A percentile compares a stretch with the other conserved stretches of the same genome.
phyloP scores from a whole-genome alignment of 1,284 basidiomycete species.

The Malassezia caprae region DNA sequence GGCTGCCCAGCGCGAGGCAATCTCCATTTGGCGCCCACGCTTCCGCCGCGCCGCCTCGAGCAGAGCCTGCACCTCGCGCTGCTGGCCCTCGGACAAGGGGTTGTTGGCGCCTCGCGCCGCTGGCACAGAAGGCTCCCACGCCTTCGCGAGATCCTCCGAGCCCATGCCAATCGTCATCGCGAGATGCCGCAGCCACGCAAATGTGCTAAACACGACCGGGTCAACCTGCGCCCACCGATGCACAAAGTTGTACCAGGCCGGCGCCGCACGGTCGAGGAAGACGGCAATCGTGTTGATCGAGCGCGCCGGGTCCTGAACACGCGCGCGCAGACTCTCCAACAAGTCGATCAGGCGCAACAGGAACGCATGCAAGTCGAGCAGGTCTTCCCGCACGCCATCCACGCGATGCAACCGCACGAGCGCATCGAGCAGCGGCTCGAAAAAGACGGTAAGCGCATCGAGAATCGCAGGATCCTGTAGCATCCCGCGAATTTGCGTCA shows the following conservation, averaged over 20 bases:
- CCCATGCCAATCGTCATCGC: conserved; percentile 35
- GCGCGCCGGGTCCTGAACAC: conserved; percentile 36
- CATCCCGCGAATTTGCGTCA: conserved; percentile 39
- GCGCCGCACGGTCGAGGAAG: conserved; percentile 36
- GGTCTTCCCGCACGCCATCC: conserved; percentile 25
- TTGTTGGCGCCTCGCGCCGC: conserved; percentile 5
- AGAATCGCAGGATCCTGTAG: conserved; percentile 33
- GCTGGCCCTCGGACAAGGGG: conserved; percentile 36
- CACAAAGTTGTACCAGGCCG: conserved; percentile 31
- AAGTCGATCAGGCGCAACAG: conserved; percentile 30
- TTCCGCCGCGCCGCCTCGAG: conserved; percentile 29
- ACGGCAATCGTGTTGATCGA: conserved; percentile 34
- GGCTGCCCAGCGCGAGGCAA: conserved; percentile 40
- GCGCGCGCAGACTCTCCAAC: conserved; percentile 32
- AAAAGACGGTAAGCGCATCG: conserved; percentile 25
- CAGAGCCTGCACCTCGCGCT: conserved; percentile 55
- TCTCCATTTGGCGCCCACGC: conserved; percentile 38
- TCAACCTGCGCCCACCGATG: conserved; percentile 23
- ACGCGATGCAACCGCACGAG: conserved; percentile 31
- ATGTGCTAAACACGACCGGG: conserved; percentile 35
- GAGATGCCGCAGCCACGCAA: conserved; percentile 39
- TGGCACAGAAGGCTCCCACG: conserved; percentile 29
- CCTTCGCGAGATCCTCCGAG: conserved; percentile 26
- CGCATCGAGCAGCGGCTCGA: conserved; percentile 38
- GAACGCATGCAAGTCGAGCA: conserved; percentile 28